Base-by-base conservation (phyloP, 306 rosid genomes). In the Cucumis melo region DNA sequence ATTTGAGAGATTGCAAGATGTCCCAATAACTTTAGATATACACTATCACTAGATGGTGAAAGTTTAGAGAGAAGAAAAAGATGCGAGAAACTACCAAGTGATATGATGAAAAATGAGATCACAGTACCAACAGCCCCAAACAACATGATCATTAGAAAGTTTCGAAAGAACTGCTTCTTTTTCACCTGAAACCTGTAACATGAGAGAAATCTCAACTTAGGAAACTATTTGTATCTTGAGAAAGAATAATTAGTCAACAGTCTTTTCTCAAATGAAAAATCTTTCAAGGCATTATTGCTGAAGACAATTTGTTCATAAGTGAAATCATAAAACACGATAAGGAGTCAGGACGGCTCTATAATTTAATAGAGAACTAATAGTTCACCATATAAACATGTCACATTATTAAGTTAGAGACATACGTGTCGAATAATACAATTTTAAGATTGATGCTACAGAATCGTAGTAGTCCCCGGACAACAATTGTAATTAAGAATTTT, bases 151-250 rank as follows among this genome's bases (percentile, higher is more conserved):
- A 84, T 81, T 66, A 80, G 58, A 27, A 88, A 90, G 84, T 90
- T 90, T 46, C 83, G 77, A 57, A 90, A 90, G 63, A 90, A 90
- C 50, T 86, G 90, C 86, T 87, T 90, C 89, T 83, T 88, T 81
- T 88, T 90, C 87, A 90, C 90, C 84, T 88, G 90, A 73, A 90
- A 88, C 54, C 95, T 88, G 86, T 48, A 76, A 64, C 10, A 39
- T 57, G 74, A 60, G 24, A 74, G 58, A 75, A 36, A 21, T 21
- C 57, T 9, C 21, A 38, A 51, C 23, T 76, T 42, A 29, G 81
- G 21, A 80, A 66, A 41, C 76, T 55, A 34, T 42, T 23, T 2
- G 56, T 24, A 41, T 29, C 61, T 44, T 55, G 48, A 21, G 12
- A 68, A 78, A 32, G 12, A 41, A 19, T 38, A 66, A 36, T 38